A percentile compares a stretch with the other conserved stretches of the same genome.
Evolutionary conservation across 169 alveolate species (phyloP).

Genomic region (Cryptosporidium tyzzeri): DNA sequence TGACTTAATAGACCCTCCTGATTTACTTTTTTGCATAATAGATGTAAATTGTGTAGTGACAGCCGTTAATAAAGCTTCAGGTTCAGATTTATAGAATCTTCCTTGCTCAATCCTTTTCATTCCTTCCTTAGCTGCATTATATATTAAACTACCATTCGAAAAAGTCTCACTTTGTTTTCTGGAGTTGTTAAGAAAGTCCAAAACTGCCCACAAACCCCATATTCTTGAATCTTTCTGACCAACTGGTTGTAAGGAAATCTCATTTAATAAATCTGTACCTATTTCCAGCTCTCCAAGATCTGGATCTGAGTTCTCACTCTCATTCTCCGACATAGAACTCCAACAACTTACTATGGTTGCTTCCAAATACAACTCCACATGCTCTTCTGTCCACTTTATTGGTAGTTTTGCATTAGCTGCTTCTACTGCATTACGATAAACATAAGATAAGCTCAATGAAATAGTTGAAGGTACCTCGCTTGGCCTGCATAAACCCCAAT

Average conservation of each 20-base stretch:
- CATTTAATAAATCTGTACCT: constrained; percentile 69
- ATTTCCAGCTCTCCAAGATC: constrained; percentile 52
- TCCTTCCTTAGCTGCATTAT: constrained; percentile 63
- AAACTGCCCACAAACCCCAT: constrained; percentile 76
- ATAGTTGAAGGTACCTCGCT: constrained; percentile 66
- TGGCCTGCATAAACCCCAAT: constrained; percentile 74
- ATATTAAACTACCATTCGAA: constrained; percentile 12
- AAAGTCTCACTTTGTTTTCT: constrained; percentile 45
- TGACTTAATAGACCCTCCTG: constrained; percentile 17
- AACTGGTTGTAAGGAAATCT: constrained; percentile 50
- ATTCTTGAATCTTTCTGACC: constrained; percentile 69
- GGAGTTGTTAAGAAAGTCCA: constrained; percentile 56
- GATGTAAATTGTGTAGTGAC: constrained; percentile 68
- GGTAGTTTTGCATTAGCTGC: constrained; percentile 61
- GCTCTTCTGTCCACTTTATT: constrained; percentile 68
- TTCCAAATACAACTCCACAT: constrained; percentile 66
- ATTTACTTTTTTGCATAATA: constrained; percentile 64
- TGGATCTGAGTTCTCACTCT: constrained; percentile 16
- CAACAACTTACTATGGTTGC: constrained; percentile 74
- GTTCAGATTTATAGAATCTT: constrained; percentile 52
- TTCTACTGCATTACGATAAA: constrained; percentile 66
- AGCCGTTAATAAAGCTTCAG: constrained; percentile 65
- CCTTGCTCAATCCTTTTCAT: constrained; percentile 69
- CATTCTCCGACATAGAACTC: constrained; percentile 69
- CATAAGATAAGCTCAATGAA: constrained; percentile 66